Evolutionary conservation across 768 basidiomycete species (phyloP).

Genomic region (Termitomyces sp.): DNA sequence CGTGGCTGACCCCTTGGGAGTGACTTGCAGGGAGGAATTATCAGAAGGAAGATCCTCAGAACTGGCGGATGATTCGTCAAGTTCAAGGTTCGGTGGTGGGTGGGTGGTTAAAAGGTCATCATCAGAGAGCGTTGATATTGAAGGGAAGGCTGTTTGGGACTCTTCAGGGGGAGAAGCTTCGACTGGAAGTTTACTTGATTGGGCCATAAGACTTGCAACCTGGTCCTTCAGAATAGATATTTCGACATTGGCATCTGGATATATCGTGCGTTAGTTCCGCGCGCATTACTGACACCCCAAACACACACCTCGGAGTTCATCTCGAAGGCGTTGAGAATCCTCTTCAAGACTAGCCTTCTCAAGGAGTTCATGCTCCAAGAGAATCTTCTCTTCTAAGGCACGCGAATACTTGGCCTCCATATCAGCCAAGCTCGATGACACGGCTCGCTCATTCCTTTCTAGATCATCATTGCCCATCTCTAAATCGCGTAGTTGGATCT

Average conservation of each 20-base stretch:
- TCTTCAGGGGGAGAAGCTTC: constrained; percentile 25
- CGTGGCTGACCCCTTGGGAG: constrained; percentile 32
- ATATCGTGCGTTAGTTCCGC: constrained; percentile 9
- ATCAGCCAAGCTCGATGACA: constrained; percentile 76
- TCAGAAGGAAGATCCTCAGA: constrained; percentile 33
- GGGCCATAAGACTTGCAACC: constrained; percentile 29
- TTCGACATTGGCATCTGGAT: constrained; percentile 80
- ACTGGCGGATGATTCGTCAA: constrained; percentile 48
- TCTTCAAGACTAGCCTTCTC: constrained; percentile 90
- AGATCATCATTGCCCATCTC: constrained; percentile 99
- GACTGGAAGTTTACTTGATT: constrained; percentile 22
- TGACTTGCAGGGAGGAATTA: constrained; percentile 31
- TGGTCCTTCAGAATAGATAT: constrained; percentile 80
- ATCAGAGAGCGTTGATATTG: constrained; percentile 31
- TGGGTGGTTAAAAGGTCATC: constrained; percentile 56
- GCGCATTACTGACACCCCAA: neutral
- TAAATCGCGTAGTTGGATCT: constrained; percentile 76
- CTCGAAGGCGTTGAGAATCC: constrained; percentile 84
- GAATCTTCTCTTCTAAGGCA: constrained; percentile 92
- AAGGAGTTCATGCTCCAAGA: constrained; percentile 92
- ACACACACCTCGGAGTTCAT: constrained; percentile 81
- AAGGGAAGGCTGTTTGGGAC: constrained; percentile 24
- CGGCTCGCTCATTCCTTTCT: constrained; percentile 89
- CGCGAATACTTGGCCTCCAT: constrained; percentile 86
- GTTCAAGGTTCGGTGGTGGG: constrained; percentile 56